phyloP scores from a whole-genome alignment of 345 rosid genomes.

The Litchi chinensis region DNA sequence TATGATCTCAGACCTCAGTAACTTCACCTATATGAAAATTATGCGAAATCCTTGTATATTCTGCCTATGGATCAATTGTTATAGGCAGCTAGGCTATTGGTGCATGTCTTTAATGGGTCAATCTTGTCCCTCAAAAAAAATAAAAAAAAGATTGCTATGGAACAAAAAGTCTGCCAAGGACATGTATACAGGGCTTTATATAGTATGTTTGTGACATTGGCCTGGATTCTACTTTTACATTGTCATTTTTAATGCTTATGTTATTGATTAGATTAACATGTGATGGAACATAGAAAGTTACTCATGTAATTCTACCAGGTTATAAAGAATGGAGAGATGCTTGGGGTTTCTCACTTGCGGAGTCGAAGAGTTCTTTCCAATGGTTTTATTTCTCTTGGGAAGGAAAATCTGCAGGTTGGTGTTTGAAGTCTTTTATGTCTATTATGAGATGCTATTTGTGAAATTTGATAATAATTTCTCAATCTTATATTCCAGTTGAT shows the following conservation, averaged over 20 bases:
- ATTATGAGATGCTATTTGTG: constrained; percentile 19
- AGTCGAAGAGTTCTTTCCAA: constrained; percentile 92
- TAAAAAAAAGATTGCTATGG: background rate
- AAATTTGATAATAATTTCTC: constrained; percentile 21
- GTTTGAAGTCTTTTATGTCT: constrained; percentile 21
- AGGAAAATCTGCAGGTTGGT: constrained; percentile 89
- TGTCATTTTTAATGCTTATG: constrained; percentile 1
- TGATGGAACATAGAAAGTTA: background rate
- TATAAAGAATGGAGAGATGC: constrained; percentile 99
- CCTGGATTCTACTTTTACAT: background rate
- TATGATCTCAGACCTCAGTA: constrained; percentile 3
- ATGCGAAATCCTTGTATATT: background rate
- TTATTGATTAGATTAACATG: background rate
- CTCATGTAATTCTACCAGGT: constrained; percentile 55
- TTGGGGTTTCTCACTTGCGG: constrained; percentile 97
- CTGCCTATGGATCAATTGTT: background rate
- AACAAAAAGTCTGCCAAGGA: background rate
- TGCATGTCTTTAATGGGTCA: constrained; percentile 5
- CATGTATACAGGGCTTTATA: background rate
- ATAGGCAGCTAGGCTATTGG: background rate
- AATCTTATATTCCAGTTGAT: constrained; percentile 67
- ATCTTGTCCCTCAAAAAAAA: background rate
- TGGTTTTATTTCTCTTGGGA: constrained; percentile 90
- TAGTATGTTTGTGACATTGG: background rate
- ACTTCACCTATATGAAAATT: background rate